These are phyloP conservation scores for Arabis hirsuta DNA, from an alignment of 345 rosid species.

Conservation along the genomic window DNA sequence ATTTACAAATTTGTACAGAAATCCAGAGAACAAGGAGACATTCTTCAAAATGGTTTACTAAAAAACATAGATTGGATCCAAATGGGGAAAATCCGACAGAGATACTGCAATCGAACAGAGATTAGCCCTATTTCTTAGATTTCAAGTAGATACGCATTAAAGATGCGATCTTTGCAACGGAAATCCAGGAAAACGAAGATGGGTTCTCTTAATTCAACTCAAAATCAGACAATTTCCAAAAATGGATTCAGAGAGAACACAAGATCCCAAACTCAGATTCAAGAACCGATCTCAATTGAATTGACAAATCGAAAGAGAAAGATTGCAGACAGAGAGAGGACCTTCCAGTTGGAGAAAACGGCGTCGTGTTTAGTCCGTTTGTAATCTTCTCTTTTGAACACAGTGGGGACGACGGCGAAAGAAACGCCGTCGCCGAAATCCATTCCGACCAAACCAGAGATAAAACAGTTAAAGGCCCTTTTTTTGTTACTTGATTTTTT, in stretches of 20 bases:
- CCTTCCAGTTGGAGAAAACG: constrained; percentile 82
- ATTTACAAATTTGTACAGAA: neutral
- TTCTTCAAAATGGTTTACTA: no score
- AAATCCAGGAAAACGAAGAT: neutral
- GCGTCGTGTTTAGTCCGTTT: constrained; percentile 73
- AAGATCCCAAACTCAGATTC: constrained; percentile 14
- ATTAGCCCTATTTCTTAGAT: constrained; percentile 14
- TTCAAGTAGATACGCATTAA: neutral
- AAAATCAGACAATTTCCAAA: neutral
- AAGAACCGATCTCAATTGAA: neutral
- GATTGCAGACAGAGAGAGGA: constrained; percentile 8
- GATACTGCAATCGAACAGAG: neutral
- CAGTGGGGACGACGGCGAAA: constrained; percentile 36
- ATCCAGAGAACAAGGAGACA: neutral
- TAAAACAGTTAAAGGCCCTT: neutral
- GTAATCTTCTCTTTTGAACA: constrained; percentile 71
- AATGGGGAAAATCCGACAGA: neutral
- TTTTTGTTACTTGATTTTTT: neutral
- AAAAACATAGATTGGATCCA: neutral
- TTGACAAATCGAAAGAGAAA: neutral
- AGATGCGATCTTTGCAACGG: neutral
- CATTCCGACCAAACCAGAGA: constrained; percentile 23
- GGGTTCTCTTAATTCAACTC: neutral
- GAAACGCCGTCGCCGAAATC: constrained; percentile 32
- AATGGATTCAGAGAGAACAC: constrained; percentile 10